These are phyloP conservation scores for Heliosperma pusillum DNA, from an alignment of 148 eudicot genomes.

Conservation along the genomic window DNA sequence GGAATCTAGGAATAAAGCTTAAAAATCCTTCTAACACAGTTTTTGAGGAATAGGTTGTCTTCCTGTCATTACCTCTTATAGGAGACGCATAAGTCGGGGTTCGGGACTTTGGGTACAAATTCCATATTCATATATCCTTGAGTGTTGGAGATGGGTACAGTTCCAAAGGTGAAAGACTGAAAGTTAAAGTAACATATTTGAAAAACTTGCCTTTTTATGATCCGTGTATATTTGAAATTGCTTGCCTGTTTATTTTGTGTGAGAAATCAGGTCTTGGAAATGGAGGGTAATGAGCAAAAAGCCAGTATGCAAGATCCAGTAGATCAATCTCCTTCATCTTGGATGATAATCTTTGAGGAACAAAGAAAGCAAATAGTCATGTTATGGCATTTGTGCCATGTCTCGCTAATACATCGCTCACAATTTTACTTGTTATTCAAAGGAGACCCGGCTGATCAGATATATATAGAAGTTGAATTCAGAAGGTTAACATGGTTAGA, in stretches of 20 bases:
- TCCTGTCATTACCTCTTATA: no score
- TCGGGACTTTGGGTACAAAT: no score
- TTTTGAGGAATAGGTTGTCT: no score
- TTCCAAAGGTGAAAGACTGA: no score
- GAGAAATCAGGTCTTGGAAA: constrained; percentile 65
- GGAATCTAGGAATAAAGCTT: no score
- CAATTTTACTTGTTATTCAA: constrained; percentile 76
- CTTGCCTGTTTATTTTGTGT: not conserved
- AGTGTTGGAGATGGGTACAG: not conserved
- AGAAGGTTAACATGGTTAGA: constrained; percentile 92
- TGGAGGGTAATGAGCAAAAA: constrained; percentile 67
- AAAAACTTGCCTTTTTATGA: no score
- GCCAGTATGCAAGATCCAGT: constrained; percentile 42
- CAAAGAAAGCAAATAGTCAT: constrained; percentile 77
- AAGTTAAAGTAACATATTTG: no score
- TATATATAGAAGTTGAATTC: constrained; percentile 93
- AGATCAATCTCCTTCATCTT: constrained; percentile 62
- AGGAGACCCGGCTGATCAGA: constrained; percentile 92
- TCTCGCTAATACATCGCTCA: constrained; percentile 81
- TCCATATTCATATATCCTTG: no score
- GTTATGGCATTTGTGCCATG: constrained; percentile 98
- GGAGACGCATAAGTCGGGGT: no score
- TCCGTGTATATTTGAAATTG: no score
- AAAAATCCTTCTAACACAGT: no score
- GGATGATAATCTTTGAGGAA: constrained; percentile 66